A percentile compares a stretch with the other conserved stretches of the same genome.
Evolutionary conservation across 2,329 filamentous ascomycete species (phyloP).

Genomic region (Paraconiothyrium sp.): DNA sequence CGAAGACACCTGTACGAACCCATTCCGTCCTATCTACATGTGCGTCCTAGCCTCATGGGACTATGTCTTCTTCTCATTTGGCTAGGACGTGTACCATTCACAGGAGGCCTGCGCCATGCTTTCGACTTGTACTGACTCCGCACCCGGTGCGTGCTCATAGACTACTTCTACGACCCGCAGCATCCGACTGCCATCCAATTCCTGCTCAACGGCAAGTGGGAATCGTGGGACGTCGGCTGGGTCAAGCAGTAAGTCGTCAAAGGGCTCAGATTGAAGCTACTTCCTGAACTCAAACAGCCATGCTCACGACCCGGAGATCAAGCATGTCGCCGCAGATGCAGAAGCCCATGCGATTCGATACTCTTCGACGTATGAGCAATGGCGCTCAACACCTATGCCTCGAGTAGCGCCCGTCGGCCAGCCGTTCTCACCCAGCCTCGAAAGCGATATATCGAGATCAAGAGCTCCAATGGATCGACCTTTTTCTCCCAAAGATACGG

Average conservation of each 20-base stretch:
- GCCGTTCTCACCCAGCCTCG: not conserved
- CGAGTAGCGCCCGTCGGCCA: slow-evolving; percentile 1
- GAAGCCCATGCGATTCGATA: slow-evolving; percentile 32
- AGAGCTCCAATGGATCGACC: not conserved
- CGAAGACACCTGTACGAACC: slow-evolving; percentile 30
- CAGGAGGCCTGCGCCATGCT: not conserved
- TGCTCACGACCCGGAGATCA: slow-evolving; percentile 40
- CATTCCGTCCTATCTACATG: not conserved
- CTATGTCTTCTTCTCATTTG: not conserved
- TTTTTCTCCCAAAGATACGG: not conserved
- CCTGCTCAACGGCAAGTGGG: slow-evolving; percentile 40
- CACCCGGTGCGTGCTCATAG: not conserved
- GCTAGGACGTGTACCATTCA: not conserved
- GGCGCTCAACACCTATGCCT: slow-evolving; percentile 31
- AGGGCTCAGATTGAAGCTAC: not conserved
- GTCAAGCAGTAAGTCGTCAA: slow-evolving; percentile 36
- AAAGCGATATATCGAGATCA: not conserved
- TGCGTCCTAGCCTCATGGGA: not conserved
- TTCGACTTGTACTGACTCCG: not conserved
- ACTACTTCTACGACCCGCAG: slow-evolving; percentile 43
- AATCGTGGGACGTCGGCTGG: slow-evolving; percentile 44
- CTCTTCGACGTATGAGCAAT: slow-evolving; percentile 31
- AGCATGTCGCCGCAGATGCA: slow-evolving; percentile 40
- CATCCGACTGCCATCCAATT: slow-evolving; percentile 44
- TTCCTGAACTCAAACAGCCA: slow-evolving; percentile 29